Base-by-base conservation (phyloP, 2,329 filamentous ascomycete genomes). In the Ophiostoma quercus region DNA sequence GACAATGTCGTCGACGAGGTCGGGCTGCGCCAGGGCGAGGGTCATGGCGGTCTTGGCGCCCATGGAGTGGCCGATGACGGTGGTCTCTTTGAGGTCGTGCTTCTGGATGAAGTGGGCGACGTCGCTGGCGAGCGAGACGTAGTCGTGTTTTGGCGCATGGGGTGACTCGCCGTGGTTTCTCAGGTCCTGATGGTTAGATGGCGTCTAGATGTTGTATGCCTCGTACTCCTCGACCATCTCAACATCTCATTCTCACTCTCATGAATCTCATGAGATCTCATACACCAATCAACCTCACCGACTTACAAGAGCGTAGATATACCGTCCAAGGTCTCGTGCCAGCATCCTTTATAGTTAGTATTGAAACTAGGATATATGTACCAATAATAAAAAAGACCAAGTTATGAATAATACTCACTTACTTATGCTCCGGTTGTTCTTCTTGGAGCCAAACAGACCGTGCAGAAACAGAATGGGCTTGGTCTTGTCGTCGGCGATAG, bases 51-150 rank as follows among this genome's bases (percentile, higher is more conserved):
- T 89, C 82, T 98, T 98, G 66, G 94, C 94, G 73, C 95, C 94
- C 94, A 98, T 98, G 1, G 92, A 97, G 80, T 98, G 95, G 0
- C 94, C 94, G 75, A 98, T 95, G 37, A 98, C 81, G 0, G 91
- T 92, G 1, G 89, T 84, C 37, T 90, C 82, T 63, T 84, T 81
- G n/a, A 97, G 80, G 3, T 83, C 82, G 78, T 96, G 90, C 69
- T 90, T 81, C 5, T 83, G 75, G 70, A 98, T 89, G 78, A 98
- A 98, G 63, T 85, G 83, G 69, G 89, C 87, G 12, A 97, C 88
- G 75, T 98, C 94, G 73, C 89, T 86, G 4, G 94, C 92, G 86
- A 98, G 93, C 63, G 87, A 84, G 1, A 80, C 78, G 79, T 98
- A 98, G 80, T 94, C 90, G 79, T 98, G 95, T 1, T 82, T 83